phyloP scores from a whole-genome alignment of 2,329 filamentous ascomycete species.

The Ophidiomyces ophidiicola region DNA sequence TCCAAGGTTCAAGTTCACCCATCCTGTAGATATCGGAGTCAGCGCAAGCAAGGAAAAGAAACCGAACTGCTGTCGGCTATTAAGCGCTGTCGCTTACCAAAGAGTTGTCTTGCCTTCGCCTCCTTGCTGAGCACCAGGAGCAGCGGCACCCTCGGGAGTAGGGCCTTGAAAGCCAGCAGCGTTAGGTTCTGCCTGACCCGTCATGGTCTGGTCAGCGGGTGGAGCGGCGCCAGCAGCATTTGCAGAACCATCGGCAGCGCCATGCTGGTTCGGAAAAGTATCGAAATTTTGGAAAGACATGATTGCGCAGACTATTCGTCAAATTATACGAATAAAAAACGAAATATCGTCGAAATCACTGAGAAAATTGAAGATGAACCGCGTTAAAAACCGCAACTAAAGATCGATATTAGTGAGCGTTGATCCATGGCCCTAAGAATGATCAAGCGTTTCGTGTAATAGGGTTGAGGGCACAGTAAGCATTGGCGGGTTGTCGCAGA shows the following conservation, averaged over 20 bases:
- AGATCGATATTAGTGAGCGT: too few relatives aligned
- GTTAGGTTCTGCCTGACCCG: constrained; percentile 46
- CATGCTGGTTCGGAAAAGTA: constrained; percentile 49
- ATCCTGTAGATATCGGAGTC: constrained; percentile 52
- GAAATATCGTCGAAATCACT: neutral
- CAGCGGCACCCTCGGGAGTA: constrained; percentile 30
- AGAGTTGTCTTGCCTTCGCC: constrained; percentile 46
- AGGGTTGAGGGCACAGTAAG: neutral
- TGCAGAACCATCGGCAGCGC: constrained; percentile 43
- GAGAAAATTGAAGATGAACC: constrained; percentile 1
- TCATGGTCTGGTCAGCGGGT: constrained; percentile 43
- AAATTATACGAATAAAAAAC: constrained; percentile 2
- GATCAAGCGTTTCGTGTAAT: too few relatives aligned
- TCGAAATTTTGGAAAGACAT: constrained; percentile 60
- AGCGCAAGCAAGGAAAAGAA: neutral
- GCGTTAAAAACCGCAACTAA: too few relatives aligned
- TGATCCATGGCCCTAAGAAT: too few relatives aligned
- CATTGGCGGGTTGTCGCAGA: neutral
- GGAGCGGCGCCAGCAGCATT: constrained; percentile 36
- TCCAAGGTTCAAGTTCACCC: constrained; percentile 98
- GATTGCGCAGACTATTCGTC: constrained; percentile 18
- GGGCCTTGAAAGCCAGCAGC: constrained; percentile 40
- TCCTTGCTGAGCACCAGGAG: constrained; percentile 38
- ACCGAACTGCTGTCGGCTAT: constrained; percentile 24
- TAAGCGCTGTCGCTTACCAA: constrained; percentile 33